Evolutionary conservation across 805 yeast genomes (phyloP).

Genomic region (Starmera quercuum): DNA sequence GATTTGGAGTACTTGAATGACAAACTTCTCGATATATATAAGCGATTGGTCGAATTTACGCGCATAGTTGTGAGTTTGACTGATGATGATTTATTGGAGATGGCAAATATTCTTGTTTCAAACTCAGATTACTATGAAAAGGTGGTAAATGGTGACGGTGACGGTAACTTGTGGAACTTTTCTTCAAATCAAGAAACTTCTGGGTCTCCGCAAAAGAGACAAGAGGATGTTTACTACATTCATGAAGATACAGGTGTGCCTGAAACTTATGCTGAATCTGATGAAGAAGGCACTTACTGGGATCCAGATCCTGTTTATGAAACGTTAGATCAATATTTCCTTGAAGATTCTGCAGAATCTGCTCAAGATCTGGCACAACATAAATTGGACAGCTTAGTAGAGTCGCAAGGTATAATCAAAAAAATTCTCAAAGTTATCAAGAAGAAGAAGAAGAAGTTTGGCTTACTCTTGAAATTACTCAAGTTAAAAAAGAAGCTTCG

Average conservation of each 20-base stretch:
- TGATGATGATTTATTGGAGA: slow-evolving; percentile 1
- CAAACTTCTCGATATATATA: not conserved
- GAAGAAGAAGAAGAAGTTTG: slow-evolving; percentile 8
- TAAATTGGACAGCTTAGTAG: not conserved
- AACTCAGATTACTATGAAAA: slow-evolving; percentile 1
- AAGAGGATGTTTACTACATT: not conserved
- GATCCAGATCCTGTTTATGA: slow-evolving; percentile 2
- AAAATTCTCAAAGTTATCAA: slow-evolving; percentile 8
- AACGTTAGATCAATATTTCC: not conserved
- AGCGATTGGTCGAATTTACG: slow-evolving; percentile 1
- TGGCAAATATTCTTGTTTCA: not conserved
- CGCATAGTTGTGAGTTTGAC: slow-evolving; percentile 1
- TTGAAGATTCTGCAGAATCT: not conserved
- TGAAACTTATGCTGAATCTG: not conserved
- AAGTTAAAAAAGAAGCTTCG: slow-evolving; percentile 13
- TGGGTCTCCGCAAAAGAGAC: not conserved
- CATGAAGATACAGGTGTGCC: not conserved
- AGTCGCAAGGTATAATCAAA: slow-evolving; percentile 6
- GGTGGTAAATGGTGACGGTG: not conserved
- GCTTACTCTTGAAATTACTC: slow-evolving; percentile 10
- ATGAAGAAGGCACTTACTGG: not conserved
- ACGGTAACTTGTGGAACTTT: not conserved
- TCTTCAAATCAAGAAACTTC: not conserved
- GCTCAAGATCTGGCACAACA: not conserved
- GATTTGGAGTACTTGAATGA: slow-evolving; percentile 1